A percentile compares a stretch with the other conserved stretches of the same genome.
These are phyloP conservation scores for Apium graveolens DNA, from an alignment of 129 eudicot genomes.

Conservation along the genomic window DNA sequence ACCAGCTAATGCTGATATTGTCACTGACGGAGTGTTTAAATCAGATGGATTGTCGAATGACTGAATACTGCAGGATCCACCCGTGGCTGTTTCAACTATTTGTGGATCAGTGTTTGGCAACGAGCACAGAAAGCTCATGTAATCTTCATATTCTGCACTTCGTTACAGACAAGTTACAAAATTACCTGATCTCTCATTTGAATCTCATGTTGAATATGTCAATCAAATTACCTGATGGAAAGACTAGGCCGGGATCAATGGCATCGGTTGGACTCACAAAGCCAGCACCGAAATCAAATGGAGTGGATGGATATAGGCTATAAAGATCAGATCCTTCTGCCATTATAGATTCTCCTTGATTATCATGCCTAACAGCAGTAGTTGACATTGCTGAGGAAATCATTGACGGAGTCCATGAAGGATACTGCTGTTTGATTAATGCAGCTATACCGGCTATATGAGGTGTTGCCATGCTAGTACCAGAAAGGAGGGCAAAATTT, in stretches of 20 bases:
- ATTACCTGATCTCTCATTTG: not conserved
- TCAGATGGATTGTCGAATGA: slow-evolving; percentile 58
- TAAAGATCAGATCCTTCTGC: slow-evolving; percentile 61
- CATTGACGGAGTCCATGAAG: slow-evolving; percentile 88
- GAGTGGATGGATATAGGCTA: slow-evolving; percentile 52
- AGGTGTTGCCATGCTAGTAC: slow-evolving; percentile 97
- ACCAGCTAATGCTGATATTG: slow-evolving; percentile 62
- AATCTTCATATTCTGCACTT: slow-evolving; percentile 59
- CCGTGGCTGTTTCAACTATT: slow-evolving; percentile 50
- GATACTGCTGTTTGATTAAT: slow-evolving; percentile 62
- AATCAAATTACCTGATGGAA: slow-evolving; percentile 41
- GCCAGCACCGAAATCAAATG: slow-evolving; percentile 89
- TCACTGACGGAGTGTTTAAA: slow-evolving; percentile 73
- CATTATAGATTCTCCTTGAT: slow-evolving; percentile 60
- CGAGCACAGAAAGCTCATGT: slow-evolving; percentile 83
- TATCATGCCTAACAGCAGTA: slow-evolving; percentile 62
- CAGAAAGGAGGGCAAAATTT: slow-evolving; percentile 67
- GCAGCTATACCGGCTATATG: slow-evolving; percentile 94
- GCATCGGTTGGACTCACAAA: slow-evolving; percentile 57
- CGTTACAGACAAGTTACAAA: not conserved
- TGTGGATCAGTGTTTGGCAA: slow-evolving; percentile 60
- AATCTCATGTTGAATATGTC: not conserved
- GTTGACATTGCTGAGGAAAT: slow-evolving; percentile 93
- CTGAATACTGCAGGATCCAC: slow-evolving; percentile 48
- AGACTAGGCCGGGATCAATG: slow-evolving; percentile 76